phyloP scores from a whole-genome alignment of 108 stramenopile genomes.

The Skeletonema tropicum region DNA sequence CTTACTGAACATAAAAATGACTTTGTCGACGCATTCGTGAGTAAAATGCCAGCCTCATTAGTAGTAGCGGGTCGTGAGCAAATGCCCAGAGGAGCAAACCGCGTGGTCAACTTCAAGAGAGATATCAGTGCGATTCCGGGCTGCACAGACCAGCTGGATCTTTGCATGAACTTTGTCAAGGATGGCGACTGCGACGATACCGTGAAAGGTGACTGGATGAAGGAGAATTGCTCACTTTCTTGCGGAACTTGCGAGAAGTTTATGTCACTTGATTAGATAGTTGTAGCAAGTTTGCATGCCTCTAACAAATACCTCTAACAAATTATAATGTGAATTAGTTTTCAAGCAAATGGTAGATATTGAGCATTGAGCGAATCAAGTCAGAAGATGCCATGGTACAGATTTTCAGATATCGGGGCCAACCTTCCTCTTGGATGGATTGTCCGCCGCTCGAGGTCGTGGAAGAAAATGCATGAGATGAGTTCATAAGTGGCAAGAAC shows the following conservation, averaged over 20 bases:
- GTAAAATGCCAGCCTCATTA: not conserved
- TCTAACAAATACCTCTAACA: no score
- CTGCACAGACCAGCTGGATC: slow-evolving; percentile 12
- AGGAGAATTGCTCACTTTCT: not conserved
- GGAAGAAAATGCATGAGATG: no score
- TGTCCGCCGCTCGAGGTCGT: no score
- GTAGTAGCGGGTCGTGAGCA: slow-evolving; percentile 45
- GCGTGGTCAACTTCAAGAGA: slow-evolving; percentile 58
- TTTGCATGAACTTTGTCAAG: slow-evolving; percentile 20
- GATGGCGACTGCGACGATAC: slow-evolving; percentile 33
- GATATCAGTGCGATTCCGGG: slow-evolving; percentile 39
- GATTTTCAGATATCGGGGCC: no score
- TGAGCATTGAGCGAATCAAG: no score
- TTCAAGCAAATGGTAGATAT: no score
- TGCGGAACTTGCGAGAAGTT: slow-evolving; percentile 11
- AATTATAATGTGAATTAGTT: no score
- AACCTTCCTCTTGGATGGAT: no score
- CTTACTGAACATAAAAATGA: not conserved
- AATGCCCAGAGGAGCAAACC: slow-evolving; percentile 55
- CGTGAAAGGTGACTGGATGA: slow-evolving; percentile 23
- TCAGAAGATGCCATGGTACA: no score
- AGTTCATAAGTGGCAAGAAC: no score
- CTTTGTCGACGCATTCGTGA: slow-evolving; percentile 16
- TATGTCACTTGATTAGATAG: not conserved
- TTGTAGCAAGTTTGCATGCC: no score